phyloP scores from a whole-genome alignment of 768 basidiomycete genomes.

The Pleurotus tuoliensis region DNA sequence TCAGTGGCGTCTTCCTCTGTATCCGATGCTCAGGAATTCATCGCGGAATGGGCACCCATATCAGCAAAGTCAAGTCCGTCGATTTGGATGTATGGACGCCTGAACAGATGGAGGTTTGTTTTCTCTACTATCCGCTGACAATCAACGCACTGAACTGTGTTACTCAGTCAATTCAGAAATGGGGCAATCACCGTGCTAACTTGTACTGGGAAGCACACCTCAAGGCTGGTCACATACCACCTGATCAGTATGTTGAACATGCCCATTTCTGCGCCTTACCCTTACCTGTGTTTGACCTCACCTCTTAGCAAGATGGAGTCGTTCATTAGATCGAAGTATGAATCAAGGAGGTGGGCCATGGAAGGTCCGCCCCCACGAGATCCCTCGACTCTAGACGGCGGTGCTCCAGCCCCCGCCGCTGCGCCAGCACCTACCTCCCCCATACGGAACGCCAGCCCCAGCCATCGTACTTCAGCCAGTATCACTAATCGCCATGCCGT shows the following conservation, averaged over 20 bases:
- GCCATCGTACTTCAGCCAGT: conserved; percentile 10
- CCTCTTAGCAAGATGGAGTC: conserved; percentile 91
- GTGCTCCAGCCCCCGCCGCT: conserved; percentile 20
- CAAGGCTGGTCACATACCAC: conserved; percentile 85
- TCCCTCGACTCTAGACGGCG: conserved; percentile 70
- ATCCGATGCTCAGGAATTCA: conserved; percentile 98
- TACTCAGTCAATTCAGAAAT: conserved; percentile 75
- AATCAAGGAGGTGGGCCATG: conserved; percentile 87
- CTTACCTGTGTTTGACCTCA: background rate
- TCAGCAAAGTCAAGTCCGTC: conserved; percentile 94
- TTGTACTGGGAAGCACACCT: conserved; percentile 97
- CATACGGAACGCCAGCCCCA: conserved; percentile 21
- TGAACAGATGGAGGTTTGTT: conserved; percentile 88
- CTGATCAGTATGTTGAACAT: conserved; percentile 76
- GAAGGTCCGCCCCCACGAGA: conserved; percentile 84
- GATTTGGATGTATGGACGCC: conserved; percentile 98
- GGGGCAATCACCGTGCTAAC: conserved; percentile 94
- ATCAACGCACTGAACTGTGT: background rate
- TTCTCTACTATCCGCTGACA: background rate
- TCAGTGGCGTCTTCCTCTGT: conserved; percentile 88
- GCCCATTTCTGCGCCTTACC: background rate
- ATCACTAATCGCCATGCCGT: background rate
- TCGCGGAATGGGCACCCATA: conserved; percentile 97
- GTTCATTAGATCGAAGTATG: conserved; percentile 96
- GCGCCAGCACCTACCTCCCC: conserved; percentile 21